A percentile compares a stretch with the other conserved stretches of the same genome.
Evolutionary conservation across 768 basidiomycete genomes (phyloP).

Genomic region (Pisolithus microcarpus): DNA sequence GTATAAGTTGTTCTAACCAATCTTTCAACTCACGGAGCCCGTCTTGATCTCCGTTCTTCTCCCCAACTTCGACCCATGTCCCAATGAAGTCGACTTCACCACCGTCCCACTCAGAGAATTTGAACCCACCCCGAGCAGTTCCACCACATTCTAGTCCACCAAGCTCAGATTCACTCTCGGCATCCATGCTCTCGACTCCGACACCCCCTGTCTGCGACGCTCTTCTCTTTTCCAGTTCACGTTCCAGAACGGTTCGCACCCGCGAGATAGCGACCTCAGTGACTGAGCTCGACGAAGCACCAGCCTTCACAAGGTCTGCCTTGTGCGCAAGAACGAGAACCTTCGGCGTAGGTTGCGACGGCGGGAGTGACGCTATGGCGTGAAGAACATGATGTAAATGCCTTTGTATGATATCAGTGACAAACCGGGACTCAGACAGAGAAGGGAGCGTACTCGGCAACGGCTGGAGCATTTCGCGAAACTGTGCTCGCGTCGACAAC

Average conservation of each 20-base stretch:
- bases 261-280: constrained; percentile 57
- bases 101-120: constrained; percentile 78
- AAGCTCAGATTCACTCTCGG: constrained; percentile 58
- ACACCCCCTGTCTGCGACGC: constrained; percentile 57
- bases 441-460: constrained; percentile 64
- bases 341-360: constrained; percentile 54
- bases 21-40: constrained; percentile 39
- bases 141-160: constrained; percentile 70
- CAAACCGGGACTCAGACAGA: not conserved
- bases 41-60: constrained; percentile 28
- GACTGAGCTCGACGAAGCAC: constrained; percentile 27
- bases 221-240: constrained; percentile 76
- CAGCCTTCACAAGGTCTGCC: constrained; percentile 55
- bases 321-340: constrained; percentile 74
- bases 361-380: constrained; percentile 63
- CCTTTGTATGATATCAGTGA: constrained; percentile 31
- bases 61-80: constrained; percentile 40
- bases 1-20: constrained; percentile 43
- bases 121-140: constrained; percentile 49
- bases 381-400: constrained; percentile 70
- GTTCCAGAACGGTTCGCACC: constrained; percentile 71
- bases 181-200: constrained; percentile 67
- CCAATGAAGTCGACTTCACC: constrained; percentile 67
- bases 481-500: constrained; percentile 76
- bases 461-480: constrained; percentile 64